Evolutionary conservation across 495 filamentous ascomycete genomes (phyloP).

Genomic region (Xylaria sp.): DNA sequence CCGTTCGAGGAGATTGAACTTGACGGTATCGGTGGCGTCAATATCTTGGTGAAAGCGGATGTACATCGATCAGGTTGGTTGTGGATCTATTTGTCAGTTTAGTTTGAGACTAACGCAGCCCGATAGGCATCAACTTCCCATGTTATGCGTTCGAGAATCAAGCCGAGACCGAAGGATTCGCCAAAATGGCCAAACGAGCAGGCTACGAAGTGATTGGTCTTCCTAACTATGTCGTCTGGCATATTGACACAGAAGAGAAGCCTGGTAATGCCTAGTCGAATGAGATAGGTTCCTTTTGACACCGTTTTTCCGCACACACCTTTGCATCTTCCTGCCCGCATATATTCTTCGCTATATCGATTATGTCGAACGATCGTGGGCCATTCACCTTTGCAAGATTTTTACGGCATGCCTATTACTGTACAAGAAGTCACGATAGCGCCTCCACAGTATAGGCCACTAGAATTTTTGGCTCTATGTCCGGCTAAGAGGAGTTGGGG

Average conservation of each 20-base stretch:
- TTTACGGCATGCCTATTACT: slow-evolving; percentile 43
- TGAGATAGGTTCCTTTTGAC: slow-evolving; percentile 1
- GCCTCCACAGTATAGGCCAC: slow-evolving; percentile 39
- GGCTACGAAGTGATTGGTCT: slow-evolving; percentile 91
- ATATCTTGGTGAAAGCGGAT: slow-evolving; percentile 96
- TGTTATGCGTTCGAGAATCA: slow-evolving; percentile 98
- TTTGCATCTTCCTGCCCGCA: slow-evolving; percentile 25
- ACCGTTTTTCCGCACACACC: slow-evolving; percentile 25
- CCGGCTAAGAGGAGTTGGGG: slow-evolving; percentile 39
- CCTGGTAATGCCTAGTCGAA: slow-evolving; percentile 70
- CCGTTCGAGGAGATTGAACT: slow-evolving; percentile 90
- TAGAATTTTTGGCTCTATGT: slow-evolving; percentile 35
- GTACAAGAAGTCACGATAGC: slow-evolving; percentile 48
- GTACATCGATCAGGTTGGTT: slow-evolving; percentile 88
- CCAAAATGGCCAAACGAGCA: slow-evolving; percentile 97
- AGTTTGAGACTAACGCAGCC: slow-evolving; percentile 21
- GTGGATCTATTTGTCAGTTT: not conserved
- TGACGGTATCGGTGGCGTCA: slow-evolving; percentile 96
- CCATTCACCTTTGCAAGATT: slow-evolving; percentile 39
- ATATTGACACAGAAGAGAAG: slow-evolving; percentile 98
- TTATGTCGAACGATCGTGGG: slow-evolving; percentile 34
- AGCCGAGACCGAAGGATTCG: slow-evolving; percentile 97
- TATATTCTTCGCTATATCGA: slow-evolving; percentile 30
- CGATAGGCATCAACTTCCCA: slow-evolving; percentile 91
- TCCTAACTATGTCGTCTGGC: slow-evolving; percentile 98